phyloP scores from a whole-genome alignment of 2,329 filamentous ascomycete species.

The Verticillium klebahnii region DNA sequence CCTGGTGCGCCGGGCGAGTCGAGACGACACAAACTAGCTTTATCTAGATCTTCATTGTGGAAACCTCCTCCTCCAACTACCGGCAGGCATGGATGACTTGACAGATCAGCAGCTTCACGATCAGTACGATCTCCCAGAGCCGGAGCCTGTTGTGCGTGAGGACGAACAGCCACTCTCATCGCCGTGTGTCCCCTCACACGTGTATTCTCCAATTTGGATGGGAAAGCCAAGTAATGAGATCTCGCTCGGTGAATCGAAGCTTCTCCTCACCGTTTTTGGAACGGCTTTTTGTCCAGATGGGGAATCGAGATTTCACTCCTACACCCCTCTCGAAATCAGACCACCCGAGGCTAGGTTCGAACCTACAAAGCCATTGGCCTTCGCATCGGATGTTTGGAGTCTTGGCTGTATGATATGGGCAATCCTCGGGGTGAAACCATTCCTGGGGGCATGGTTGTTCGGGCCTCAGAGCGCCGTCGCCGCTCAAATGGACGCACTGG shows the following conservation, averaged over 20 bases:
- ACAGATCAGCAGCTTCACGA: slow-evolving; percentile 21
- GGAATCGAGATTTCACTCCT: slow-evolving; percentile 17
- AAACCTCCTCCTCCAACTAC: slow-evolving; percentile 26
- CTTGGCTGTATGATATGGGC: slow-evolving; percentile 29
- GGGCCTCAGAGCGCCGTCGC: slow-evolving; percentile 22
- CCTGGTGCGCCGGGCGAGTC: no score
- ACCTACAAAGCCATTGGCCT: slow-evolving; percentile 23
- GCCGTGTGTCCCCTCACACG: slow-evolving; percentile 22
- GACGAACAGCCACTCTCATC: slow-evolving; percentile 13
- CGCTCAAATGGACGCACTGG: slow-evolving; percentile 25
- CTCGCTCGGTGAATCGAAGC: slow-evolving; percentile 7
- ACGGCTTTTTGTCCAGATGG: slow-evolving; percentile 23
- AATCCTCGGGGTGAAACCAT: slow-evolving; percentile 22
- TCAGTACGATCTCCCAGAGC: slow-evolving; percentile 16
- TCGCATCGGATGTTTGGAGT: slow-evolving; percentile 33
- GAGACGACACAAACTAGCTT: no score
- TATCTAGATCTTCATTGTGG: slow-evolving; percentile 24
- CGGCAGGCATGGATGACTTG: slow-evolving; percentile 13
- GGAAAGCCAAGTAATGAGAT: slow-evolving; percentile 25
- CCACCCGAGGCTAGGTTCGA: slow-evolving; percentile 32
- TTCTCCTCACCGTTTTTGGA: slow-evolving; percentile 27
- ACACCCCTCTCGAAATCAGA: slow-evolving; percentile 21
- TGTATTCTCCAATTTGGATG: slow-evolving; percentile 26
- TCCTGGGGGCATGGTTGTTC: slow-evolving; percentile 20
- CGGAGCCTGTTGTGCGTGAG: slow-evolving; percentile 14